A percentile compares a stretch with the other conserved stretches of the same genome.
Evolutionary conservation across 305 asterid genomes (phyloP).

Genomic region (Plantago lanceolata): DNA sequence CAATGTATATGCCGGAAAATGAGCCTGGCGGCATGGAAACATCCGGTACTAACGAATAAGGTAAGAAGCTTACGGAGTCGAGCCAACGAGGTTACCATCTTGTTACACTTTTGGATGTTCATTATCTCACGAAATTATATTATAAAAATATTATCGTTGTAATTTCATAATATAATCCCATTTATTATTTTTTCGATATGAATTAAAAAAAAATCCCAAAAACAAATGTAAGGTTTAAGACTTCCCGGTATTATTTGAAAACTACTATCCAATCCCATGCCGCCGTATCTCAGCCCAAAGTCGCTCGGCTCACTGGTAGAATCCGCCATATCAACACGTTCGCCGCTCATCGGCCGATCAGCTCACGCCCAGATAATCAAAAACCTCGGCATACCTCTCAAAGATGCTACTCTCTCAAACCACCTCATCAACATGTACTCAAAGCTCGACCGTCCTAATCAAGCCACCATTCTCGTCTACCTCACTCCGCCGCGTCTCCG

Average conservation of each 20-base stretch:
- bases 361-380: constrained; percentile 53
- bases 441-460: constrained; percentile 57
- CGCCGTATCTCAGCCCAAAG: constrained; percentile 42
- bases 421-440: constrained; percentile 81
- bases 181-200: no score
- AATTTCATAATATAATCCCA: no score
- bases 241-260: constrained; percentile 9
- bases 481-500: constrained; percentile 50
- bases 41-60: no score
- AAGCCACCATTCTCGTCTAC: constrained; percentile 47
- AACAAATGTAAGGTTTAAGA: no score
- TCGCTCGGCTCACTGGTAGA: constrained; percentile 53
- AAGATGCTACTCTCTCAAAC: constrained; percentile 61
- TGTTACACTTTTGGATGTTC: no score
- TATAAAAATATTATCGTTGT: no score
- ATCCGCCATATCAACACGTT: constrained; percentile 52
- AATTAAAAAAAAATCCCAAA: no score
- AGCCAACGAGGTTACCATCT: no score
- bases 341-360: constrained; percentile 53
- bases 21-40: no score
- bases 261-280: not conserved
- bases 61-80: no score
- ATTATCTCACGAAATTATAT: no score
- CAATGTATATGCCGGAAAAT: no score
- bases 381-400: constrained; percentile 34